Evolutionary conservation across 1,284 basidiomycete species (phyloP).

Genomic region (Puccinia triticina): DNA sequence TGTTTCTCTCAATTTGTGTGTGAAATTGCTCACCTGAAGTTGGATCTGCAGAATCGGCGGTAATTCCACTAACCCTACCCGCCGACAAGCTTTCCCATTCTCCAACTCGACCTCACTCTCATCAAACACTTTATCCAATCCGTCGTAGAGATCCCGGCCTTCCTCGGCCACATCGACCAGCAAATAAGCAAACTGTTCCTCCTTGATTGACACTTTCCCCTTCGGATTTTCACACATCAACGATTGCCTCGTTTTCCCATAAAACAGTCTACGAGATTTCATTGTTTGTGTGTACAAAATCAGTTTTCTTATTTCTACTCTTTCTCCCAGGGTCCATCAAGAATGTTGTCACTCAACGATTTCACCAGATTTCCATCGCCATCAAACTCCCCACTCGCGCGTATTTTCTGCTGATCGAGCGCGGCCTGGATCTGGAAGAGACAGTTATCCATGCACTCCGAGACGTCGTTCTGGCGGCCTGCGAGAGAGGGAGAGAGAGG

Average conservation of each 20-base stretch:
- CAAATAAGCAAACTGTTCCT: conserved; percentile 89
- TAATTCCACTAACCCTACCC: conserved; percentile 80
- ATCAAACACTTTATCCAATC: conserved; percentile 86
- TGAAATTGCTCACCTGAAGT: conserved; percentile 70
- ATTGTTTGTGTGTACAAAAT: neutral
- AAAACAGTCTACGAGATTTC: conserved; percentile 71
- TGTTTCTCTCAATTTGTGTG: neutral
- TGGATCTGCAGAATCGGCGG: conserved; percentile 93
- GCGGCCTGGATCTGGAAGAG: conserved; percentile 98
- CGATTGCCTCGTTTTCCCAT: conserved; percentile 79
- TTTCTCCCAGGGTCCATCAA: neutral
- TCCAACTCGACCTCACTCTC: conserved; percentile 81
- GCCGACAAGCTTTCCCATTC: conserved; percentile 81
- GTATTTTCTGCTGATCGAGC: conserved; percentile 67
- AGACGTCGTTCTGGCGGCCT: conserved; percentile 97
- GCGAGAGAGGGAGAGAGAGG: conserved; percentile 31
- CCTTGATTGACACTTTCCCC: conserved; percentile 69
- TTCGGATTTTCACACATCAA: conserved; percentile 65
- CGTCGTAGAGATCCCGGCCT: conserved; percentile 89
- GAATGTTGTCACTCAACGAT: conserved; percentile 64
- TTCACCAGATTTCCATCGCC: conserved; percentile 75
- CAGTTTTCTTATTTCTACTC: neutral
- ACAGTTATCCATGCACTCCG: conserved; percentile 98
- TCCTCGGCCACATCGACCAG: conserved; percentile 86
- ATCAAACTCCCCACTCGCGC: conserved; percentile 60